Base-by-base conservation (phyloP, 768 basidiomycete genomes). In the Gelatoporia subvermispora region DNA sequence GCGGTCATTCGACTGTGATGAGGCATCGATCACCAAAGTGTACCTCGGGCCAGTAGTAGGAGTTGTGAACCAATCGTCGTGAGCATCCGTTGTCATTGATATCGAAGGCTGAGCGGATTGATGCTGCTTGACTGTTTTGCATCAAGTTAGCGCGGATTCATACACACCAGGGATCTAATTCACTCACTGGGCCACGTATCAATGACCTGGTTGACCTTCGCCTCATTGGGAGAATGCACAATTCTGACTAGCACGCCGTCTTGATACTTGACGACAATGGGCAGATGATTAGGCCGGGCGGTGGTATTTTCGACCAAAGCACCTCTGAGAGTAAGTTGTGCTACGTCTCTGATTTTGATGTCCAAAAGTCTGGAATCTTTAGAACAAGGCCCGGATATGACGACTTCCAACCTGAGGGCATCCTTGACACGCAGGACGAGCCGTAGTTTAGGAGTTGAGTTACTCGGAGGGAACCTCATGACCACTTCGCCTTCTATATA, bases 321-420 rank as follows among this genome's bases (percentile, higher is more conserved):
- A 2, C 77, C 78, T 49, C 68, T 73, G 17, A 82, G 68, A 16
- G 74, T 68, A n/a, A 84, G 45, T n/a, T 61, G 60, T 21, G 84
- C 55, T 35, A 64, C 63, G 47, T 79, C 74, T 2, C 65, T 61
- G 5, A 73, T 62, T 34, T 67, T 62, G 49, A 80, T 68, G 28
- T 65, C 45, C 8, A 83, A 61, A 20, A 64, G 54, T 8, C 60
- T 44, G 38, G 74, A 65, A 51, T 66, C 61, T 1, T 65, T 49
- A 21, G 62, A 39, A 35, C 53, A 59, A 10, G 28, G 18, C 2
- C 70, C 68, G 3, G 65, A 56, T 17, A 79, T 60, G 41, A 65
- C 57, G 35, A 75, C 67, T 22, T 74, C 70, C 50, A 77, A 70
- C 36, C 64, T 64, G 49, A 57, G 28, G 25, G 51, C 52, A 45